Conservation (phyloP, 306 rosid genomes). For the Pachyrhizus erosus region DNA sequence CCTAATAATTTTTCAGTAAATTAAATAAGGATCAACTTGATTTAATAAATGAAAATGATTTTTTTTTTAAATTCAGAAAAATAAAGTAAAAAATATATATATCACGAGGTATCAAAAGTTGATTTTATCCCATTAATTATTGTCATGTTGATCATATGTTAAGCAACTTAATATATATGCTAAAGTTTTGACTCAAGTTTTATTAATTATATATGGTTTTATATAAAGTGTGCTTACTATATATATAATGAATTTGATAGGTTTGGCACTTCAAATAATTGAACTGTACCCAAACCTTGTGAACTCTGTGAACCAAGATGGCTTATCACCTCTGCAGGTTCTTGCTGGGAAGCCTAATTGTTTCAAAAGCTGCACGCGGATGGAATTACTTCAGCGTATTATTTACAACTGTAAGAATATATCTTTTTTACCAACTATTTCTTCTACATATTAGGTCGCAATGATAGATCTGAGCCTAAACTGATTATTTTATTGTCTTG, state of each 20-base stretch:
- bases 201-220: neutral
- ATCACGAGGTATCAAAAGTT: too few relatives aligned
- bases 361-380: slow-evolving; percentile 52
- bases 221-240: neutral
- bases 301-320: slow-evolving; percentile 42
- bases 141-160: too few relatives aligned
- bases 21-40: too few relatives aligned
- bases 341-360: slow-evolving; percentile 57
- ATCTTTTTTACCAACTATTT: neutral
- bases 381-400: slow-evolving; percentile 43
- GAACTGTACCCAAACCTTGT: slow-evolving; percentile 43
- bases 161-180: neutral
- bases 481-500: too few relatives aligned
- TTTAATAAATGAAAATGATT: too few relatives aligned
- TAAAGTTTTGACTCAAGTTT: neutral
- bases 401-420: slow-evolving; percentile 48
- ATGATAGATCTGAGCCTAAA: too few relatives aligned
- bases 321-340: slow-evolving; percentile 50
- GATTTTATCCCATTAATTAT: too few relatives aligned
- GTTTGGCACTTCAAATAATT: slow-evolving; percentile 53
- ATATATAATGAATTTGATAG: slow-evolving; percentile 53
- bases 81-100: too few relatives aligned
- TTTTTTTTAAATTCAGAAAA: too few relatives aligned
- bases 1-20: too few relatives aligned
- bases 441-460: neutral